Evolutionary conservation across 805 yeast genomes (phyloP).

Genomic region (Scheffersomyces coipomensis): DNA sequence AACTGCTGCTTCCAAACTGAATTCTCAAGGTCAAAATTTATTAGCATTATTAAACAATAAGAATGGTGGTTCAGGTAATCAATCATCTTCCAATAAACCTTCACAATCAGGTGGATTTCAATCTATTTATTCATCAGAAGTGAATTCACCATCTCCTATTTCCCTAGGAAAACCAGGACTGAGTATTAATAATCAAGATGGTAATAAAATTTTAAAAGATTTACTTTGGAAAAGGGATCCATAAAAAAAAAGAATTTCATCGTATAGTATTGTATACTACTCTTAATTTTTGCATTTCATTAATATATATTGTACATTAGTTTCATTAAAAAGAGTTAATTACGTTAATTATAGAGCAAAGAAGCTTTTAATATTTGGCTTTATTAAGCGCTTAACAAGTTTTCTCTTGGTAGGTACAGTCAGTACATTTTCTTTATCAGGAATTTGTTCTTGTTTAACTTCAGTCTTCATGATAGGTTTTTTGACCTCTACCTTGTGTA

Average conservation of each 20-base stretch:
- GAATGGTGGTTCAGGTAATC: not conserved
- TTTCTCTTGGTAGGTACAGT: too few species aligned
- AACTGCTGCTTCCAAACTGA: conserved; percentile 3
- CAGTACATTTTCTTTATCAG: too few species aligned
- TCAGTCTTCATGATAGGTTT: too few species aligned
- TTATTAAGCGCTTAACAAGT: too few species aligned
- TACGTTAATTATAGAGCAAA: conserved; percentile 6
- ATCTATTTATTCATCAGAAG: not conserved
- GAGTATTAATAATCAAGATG: not conserved
- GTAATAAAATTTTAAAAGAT: conserved; percentile 3
- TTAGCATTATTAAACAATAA: conserved; percentile 19
- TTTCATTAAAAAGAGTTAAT: too few species aligned
- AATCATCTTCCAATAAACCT: not conserved
- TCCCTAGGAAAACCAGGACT: not conserved
- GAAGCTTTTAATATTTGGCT: conserved; percentile 8
- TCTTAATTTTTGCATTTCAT: too few species aligned
- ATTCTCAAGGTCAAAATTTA: conserved; percentile 18
- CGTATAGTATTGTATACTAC: too few species aligned
- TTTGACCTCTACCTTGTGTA: too few species aligned
- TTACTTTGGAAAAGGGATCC: conserved; percentile 2
- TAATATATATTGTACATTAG: too few species aligned
- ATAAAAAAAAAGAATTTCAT: too few species aligned
- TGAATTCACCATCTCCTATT: not conserved
- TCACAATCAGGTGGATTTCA: not conserved
- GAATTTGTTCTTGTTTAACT: too few species aligned